Percentiles rank a stretch among this genome's conserved stretches.
These are phyloP conservation scores for Amanita thiersii DNA, from an alignment of 768 basidiomycete species.

Conservation along the genomic window DNA sequence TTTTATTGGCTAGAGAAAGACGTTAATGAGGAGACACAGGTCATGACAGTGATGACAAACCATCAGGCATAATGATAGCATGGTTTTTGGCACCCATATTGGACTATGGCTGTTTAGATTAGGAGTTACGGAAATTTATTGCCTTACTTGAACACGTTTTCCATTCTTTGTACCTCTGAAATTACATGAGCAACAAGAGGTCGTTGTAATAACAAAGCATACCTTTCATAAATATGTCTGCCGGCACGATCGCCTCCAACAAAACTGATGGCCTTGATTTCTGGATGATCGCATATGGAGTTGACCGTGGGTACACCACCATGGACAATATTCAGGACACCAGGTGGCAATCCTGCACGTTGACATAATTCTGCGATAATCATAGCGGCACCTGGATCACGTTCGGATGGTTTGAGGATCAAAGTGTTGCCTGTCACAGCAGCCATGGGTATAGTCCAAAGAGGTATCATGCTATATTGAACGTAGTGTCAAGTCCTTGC, in stretches of 20 bases:
- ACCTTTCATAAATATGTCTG: constrained; percentile 89
- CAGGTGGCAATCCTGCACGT: constrained; percentile 77
- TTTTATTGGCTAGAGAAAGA: constrained; percentile 70
- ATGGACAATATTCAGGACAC: constrained; percentile 89
- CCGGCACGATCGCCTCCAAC: constrained; percentile 93
- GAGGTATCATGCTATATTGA: constrained; percentile 75
- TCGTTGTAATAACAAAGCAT: constrained; percentile 8
- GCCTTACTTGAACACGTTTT: constrained; percentile 72
- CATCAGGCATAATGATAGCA: constrained; percentile 88
- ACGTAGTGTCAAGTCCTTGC: constrained; percentile 2
- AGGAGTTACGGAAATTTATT: not conserved
- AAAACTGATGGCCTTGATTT: constrained; percentile 92
- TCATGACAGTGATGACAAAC: constrained; percentile 29
- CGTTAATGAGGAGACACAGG: not conserved
- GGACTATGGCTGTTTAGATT: constrained; percentile 20
- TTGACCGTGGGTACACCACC: constrained; percentile 89
- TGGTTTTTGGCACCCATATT: constrained; percentile 96
- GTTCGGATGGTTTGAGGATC: constrained; percentile 91
- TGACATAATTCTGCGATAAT: constrained; percentile 94
- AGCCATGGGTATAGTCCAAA: constrained; percentile 93
- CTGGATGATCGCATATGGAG: constrained; percentile 85
- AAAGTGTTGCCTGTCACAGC: constrained; percentile 89
- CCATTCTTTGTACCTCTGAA: constrained; percentile 74
- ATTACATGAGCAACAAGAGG: constrained; percentile 7
- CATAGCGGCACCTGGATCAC: constrained; percentile 96